Evolutionary conservation across 768 basidiomycete species (phyloP).

Genomic region (Paxillus involutus): DNA sequence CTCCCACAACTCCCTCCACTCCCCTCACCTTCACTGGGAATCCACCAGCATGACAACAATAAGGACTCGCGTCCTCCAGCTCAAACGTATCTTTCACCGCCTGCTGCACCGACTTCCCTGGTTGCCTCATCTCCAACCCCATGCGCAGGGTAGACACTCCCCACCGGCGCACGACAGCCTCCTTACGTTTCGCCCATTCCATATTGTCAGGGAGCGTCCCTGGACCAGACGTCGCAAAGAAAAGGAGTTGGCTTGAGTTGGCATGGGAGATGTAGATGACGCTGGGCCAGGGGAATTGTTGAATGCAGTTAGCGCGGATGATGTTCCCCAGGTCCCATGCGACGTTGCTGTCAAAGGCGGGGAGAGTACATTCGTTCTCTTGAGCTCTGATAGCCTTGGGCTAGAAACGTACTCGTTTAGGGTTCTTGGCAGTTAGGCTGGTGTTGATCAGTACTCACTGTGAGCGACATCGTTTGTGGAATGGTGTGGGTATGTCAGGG

Average conservation of each 20-base stretch:
- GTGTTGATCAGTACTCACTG: too few relatives aligned
- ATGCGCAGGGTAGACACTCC: conserved; percentile 21
- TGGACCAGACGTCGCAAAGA: conserved; percentile 21
- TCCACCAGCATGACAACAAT: conserved; percentile 33
- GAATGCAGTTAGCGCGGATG: too few relatives aligned
- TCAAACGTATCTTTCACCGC: conserved; percentile 19
- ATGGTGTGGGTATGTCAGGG: too few relatives aligned
- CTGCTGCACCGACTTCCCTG: conserved; percentile 2
- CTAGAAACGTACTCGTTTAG: too few relatives aligned
- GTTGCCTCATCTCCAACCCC: conserved; percentile 11
- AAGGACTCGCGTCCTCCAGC: conserved; percentile 3
- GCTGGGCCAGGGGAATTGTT: conserved; percentile 4
- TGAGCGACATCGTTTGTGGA: too few relatives aligned
- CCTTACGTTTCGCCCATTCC: conserved; percentile 29
- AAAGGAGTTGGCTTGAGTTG: conserved; percentile 25
- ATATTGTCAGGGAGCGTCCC: conserved; percentile 29
- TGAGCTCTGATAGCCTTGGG: too few relatives aligned
- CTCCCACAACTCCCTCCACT: conserved; percentile 34
- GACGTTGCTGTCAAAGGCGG: too few relatives aligned
- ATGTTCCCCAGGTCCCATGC: too few relatives aligned
- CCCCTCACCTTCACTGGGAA: conserved; percentile 33
- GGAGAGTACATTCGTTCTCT: too few relatives aligned
- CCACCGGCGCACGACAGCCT: conserved; percentile 18
- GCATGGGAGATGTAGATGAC: conserved; percentile 26
- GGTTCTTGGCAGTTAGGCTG: too few relatives aligned